Evolutionary conservation across 108 stramenopile species (phyloP).

Genomic region (Epipyxis sp.): DNA sequence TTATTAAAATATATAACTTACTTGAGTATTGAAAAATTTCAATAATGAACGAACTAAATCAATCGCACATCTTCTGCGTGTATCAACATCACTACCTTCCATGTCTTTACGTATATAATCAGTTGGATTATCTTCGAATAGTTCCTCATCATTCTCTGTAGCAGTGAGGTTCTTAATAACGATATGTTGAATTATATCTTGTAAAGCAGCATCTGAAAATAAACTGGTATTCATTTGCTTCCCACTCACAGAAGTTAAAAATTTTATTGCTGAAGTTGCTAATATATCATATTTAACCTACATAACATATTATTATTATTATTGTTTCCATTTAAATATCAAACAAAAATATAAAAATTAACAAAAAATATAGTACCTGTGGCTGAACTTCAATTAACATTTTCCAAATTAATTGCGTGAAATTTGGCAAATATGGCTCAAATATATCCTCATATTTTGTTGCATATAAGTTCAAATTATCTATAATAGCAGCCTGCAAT

Average conservation of each 20-base stretch:
- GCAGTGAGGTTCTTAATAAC: constrained; percentile 90
- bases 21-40: constrained; percentile 75
- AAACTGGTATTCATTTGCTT: constrained; percentile 80
- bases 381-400: background rate
- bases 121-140: constrained; percentile 89
- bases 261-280: constrained; percentile 82
- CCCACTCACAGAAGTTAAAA: constrained; percentile 73
- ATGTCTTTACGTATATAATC: constrained; percentile 94
- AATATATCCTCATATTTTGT: constrained; percentile 96
- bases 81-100: constrained; percentile 88
- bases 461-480: constrained; percentile 83
- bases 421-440: constrained; percentile 65
- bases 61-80: constrained; percentile 79
- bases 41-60: constrained; percentile 88
- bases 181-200: constrained; percentile 79
- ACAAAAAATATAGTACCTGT: constrained; percentile 37
- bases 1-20: constrained; percentile 74
- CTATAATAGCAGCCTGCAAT: constrained; percentile 83
- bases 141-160: constrained; percentile 73
- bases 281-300: constrained; percentile 78
- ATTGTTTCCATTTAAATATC: constrained; percentile 66
- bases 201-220: constrained; percentile 74
- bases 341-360: constrained; percentile 79
- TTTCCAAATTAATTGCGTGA: constrained; percentile 44
- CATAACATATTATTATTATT: too few relatives aligned